phyloP scores from a whole-genome alignment of 2,329 filamentous ascomycete species.

The Paecilomyces niveus region DNA sequence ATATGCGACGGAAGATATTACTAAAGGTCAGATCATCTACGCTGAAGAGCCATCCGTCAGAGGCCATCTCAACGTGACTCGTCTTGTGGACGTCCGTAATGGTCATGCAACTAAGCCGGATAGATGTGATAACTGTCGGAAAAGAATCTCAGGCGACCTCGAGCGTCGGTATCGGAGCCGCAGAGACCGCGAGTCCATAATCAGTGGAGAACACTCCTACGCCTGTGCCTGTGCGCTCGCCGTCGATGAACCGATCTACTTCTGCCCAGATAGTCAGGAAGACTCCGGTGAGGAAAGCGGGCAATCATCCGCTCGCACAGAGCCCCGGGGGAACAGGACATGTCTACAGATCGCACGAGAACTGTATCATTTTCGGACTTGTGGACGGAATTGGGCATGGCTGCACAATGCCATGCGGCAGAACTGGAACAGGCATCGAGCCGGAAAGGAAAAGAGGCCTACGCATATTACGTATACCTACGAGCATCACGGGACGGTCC shows the following conservation, averaged over 20 bases:
- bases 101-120: constrained; percentile 1
- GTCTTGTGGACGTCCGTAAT: constrained; percentile 1
- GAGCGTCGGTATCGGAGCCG: neutral
- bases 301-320: neutral
- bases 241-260: constrained; percentile 1
- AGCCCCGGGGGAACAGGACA: constrained; percentile 1
- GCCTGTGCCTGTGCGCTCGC: constrained; percentile 6
- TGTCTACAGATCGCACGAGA: constrained; percentile 20
- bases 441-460: neutral
- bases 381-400: constrained; percentile 28
- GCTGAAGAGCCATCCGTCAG: constrained; percentile 29
- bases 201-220: constrained; percentile 1
- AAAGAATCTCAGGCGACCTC: neutral
- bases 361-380: constrained; percentile 22
- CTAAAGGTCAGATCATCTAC: constrained; percentile 17
- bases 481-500: constrained; percentile 23
- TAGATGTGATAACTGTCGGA: constrained; percentile 24
- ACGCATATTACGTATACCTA: constrained; percentile 18
- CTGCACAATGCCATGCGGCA: constrained; percentile 25
- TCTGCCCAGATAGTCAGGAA: constrained; percentile 5
- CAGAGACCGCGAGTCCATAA: neutral
- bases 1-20: constrained; percentile 21
- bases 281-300: neutral
- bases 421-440: constrained; percentile 6
- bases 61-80: constrained; percentile 19